Evolutionary conservation across 345 rosid species (phyloP), one percentile per base, ranked within the genome.

Genomic region (Cardamine occulta): DNA sequence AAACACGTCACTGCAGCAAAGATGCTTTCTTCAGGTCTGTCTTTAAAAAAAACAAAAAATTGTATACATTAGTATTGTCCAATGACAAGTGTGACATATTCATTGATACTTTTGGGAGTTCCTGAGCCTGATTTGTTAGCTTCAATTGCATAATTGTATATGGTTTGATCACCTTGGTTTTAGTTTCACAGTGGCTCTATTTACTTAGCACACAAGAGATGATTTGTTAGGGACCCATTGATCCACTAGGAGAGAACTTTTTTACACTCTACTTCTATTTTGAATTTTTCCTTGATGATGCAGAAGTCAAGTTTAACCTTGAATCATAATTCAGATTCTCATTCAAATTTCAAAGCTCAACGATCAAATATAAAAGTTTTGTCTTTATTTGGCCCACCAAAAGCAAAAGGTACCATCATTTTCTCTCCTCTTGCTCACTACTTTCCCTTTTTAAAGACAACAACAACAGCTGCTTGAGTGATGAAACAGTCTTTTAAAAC

Each of bases 341-440:
- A 64, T 75, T 76, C 80, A 68, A 76, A 63, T 75, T 80, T 81
- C 74, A 61, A 76, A 72, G 58, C 70, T 68, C 40, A 70, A 78
- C 73, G 45, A 49, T 47, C 29, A 37, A 64, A 66, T 40, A 2
- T 13, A 60, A 42, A 77, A 66, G 18, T 15, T 35, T 35, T 67
- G 56, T 68, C 68, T 60, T 67, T 12, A 58, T 73, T 55, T 34
- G 70, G 55, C 56, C 82, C 72, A 75, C 66, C 54, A 35, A 73
- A 75, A 47, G 77, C 81, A 63, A 79, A 74, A 75, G 70, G 66
- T 15, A 40, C 47, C 60, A 48, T 57, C 47, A 31, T 18, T 70
- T 56, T 49, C 63, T 21, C 70, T 37, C 55, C 34, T 65, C 70
- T 49, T 34, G 8, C 63, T 78, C 64, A 21, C 11, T 47, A 7